These are phyloP conservation scores for Trichocomaceae sp. DNA, from an alignment of 2,329 filamentous ascomycete species.

Conservation along the genomic window DNA sequence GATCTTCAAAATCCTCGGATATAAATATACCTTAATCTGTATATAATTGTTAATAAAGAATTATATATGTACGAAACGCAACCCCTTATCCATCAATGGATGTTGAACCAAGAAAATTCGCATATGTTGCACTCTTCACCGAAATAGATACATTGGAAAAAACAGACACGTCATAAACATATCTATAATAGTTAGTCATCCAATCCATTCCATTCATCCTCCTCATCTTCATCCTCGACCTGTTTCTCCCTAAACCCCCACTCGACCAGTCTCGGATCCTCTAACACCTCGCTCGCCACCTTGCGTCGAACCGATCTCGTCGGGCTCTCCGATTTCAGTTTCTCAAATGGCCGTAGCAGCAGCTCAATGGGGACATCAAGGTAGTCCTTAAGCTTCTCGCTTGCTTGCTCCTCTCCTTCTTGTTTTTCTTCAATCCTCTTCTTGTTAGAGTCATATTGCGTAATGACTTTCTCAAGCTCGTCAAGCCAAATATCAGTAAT, in stretches of 20 bases:
- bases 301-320: constrained; percentile 67
- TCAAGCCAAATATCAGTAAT: constrained; percentile 87
- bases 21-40: too few relatives aligned
- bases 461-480: constrained; percentile 68
- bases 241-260: constrained; percentile 46
- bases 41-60: background rate
- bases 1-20: too few relatives aligned
- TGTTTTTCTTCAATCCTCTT: constrained; percentile 6
- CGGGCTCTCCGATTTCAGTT: constrained; percentile 46
- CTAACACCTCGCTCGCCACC: constrained; percentile 58
- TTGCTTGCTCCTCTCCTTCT: constrained; percentile 27
- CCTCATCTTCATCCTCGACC: constrained; percentile 2
- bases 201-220: constrained; percentile 9
- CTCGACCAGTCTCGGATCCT: constrained; percentile 66
- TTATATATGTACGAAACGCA: background rate
- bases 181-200: constrained; percentile 4
- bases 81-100: background rate
- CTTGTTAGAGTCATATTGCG: constrained; percentile 35
- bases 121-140: background rate
- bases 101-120: background rate
- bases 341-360: constrained; percentile 41
- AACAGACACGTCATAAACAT: background rate
- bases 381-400: constrained; percentile 27
- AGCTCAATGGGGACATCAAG: constrained; percentile 34
- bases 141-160: background rate